Evolutionary conservation across 1,284 basidiomycete genomes (phyloP).

Genomic region (Amylostereum areolatum): DNA sequence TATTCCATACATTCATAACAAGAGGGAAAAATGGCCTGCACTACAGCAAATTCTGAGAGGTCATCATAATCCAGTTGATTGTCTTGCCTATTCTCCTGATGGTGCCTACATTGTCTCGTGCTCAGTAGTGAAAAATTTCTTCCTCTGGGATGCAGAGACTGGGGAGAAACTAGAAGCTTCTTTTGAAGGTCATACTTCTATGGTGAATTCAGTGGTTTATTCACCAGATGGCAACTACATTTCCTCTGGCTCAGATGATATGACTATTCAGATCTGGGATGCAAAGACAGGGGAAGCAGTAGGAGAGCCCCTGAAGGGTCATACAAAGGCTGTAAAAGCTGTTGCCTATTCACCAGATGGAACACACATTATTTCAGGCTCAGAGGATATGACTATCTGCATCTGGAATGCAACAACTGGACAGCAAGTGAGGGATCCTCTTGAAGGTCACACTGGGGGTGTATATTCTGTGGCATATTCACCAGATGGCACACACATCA

Average conservation of each 20-base stretch:
- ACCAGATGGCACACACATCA: constrained; percentile 6
- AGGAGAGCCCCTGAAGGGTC: background rate
- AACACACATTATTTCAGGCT: constrained; percentile 20
- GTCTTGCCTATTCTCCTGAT: background rate
- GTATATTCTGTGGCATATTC: constrained; percentile 5
- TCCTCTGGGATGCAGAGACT: background rate
- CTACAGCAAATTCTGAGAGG: too few species aligned
- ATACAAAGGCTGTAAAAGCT: constrained; percentile 3
- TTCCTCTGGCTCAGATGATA: background rate
- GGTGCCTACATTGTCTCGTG: too few species aligned
- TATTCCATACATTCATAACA: background rate
- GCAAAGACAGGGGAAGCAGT: background rate
- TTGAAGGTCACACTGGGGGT: constrained; percentile 2
- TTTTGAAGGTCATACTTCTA: background rate
- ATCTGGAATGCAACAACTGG: constrained; percentile 17
- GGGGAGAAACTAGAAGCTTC: background rate
- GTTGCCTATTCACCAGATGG: constrained; percentile 23
- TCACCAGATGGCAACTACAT: background rate
- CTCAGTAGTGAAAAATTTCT: background rate
- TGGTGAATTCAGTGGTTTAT: background rate
- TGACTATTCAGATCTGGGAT: background rate
- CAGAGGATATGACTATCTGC: constrained; percentile 23
- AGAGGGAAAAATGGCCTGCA: too few species aligned
- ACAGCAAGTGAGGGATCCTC: background rate
- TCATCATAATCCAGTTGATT: background rate